phyloP scores from a whole-genome alignment of 495 filamentous ascomycete genomes.

The Opeltia flavorubescens region DNA sequence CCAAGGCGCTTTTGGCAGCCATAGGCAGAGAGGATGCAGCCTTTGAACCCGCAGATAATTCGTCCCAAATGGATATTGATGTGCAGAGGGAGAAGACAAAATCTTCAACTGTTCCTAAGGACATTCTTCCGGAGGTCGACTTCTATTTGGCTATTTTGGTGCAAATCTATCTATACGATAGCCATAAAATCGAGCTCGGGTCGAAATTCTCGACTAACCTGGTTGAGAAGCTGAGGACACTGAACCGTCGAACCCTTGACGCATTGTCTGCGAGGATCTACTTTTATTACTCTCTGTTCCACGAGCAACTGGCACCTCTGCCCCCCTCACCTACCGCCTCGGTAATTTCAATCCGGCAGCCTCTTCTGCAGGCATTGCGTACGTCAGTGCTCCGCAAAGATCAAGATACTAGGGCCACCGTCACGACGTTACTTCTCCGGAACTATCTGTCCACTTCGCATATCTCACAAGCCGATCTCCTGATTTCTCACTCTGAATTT shows the following conservation, averaged over 20 bases:
- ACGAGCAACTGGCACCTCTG: slow-evolving; percentile 71
- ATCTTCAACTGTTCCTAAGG: slow-evolving; percentile 35
- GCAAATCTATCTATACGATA: slow-evolving; percentile 81
- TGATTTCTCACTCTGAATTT: slow-evolving; percentile 90
- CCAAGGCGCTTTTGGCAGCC: slow-evolving; percentile 53
- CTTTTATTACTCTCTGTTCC: slow-evolving; percentile 93
- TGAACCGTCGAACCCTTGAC: slow-evolving; percentile 90
- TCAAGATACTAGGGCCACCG: slow-evolving; percentile 85
- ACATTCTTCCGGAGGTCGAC: slow-evolving; percentile 78
- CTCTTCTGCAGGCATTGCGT: slow-evolving; percentile 74
- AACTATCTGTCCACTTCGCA: slow-evolving; percentile 95
- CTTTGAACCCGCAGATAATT: slow-evolving; percentile 36
- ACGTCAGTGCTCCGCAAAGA: slow-evolving; percentile 93
- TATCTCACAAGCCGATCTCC: slow-evolving; percentile 88
- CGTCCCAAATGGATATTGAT: slow-evolving; percentile 67
- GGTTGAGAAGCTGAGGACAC: slow-evolving; percentile 66
- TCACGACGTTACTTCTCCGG: slow-evolving; percentile 85
- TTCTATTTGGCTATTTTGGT: slow-evolving; percentile 79
- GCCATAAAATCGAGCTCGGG: slow-evolving; percentile 61
- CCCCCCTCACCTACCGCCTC: slow-evolving; percentile 77
- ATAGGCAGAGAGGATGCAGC: slow-evolving; percentile 48
- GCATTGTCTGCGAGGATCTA: slow-evolving; percentile 89
- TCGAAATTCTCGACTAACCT: slow-evolving; percentile 70
- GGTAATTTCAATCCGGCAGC: slow-evolving; percentile 71
- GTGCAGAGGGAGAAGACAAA: slow-evolving; percentile 40